Evolutionary conservation across 163 green algal genomes (phyloP), one percentile per base, ranked within the genome.

Genomic region (Chlorella variabilis): DNA sequence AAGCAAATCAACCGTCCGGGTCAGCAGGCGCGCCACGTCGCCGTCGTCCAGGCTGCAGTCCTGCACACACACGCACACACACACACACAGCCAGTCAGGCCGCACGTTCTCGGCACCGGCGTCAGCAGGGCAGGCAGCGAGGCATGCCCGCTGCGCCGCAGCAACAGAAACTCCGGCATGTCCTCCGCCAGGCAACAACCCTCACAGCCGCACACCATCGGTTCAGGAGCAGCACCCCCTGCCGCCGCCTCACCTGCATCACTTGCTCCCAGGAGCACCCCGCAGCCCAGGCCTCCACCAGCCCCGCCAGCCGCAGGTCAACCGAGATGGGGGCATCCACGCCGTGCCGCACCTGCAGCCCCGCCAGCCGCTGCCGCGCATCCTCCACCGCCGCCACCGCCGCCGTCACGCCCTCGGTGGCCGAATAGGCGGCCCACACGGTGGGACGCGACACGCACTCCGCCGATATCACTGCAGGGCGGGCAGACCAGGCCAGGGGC

Each of bases 251-350:
- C 63, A 38, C 65, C 65, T 73, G 54, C 73, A 80, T 80, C 15
- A 80, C 4, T 41, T 80, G 54, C 39, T 80, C 73, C 73, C 73
- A 80, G 38, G 56, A 61, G 73, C 77, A 80, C 11, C 95, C 95
- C 23, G 83, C 84, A 8, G 95, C 93, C 96, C 96, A 98, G 3
- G 92, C 92, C 91, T 98, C 93, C 42, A 97, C 94, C 27, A 98
- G 69, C 13, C 95, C 96, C 83, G 93, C 89, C 29, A 96, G 80
- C 13, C 92, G 83, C 51, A 94, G 84, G 81, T 97, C 93, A 23
- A 97, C 80, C 31, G 77, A 25, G 34, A 96, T 84, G n/a, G 89
- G 73, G 0, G 90, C 86, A 54, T 94, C 77, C 38, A 96, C 67
- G 29, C 83, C 88, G 38, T 82, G 83, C 29, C 58, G 20, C 59